phyloP scores from a whole-genome alignment of 2,329 filamentous ascomycete genomes.

The Pseudonectria buxi region DNA sequence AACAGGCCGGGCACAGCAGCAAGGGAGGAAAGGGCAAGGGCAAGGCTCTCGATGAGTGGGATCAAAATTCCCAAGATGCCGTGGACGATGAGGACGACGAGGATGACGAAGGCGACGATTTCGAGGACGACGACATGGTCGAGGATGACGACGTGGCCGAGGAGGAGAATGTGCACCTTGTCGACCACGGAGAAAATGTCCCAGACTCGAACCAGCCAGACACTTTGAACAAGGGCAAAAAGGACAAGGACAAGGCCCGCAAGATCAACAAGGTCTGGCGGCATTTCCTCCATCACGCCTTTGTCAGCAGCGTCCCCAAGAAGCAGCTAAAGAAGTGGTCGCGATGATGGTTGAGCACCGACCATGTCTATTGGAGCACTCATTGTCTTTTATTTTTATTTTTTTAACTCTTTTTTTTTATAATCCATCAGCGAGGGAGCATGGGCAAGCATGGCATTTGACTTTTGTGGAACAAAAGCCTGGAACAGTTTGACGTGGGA shows the following conservation, averaged over 20 bases:
- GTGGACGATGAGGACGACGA: conserved; percentile 23
- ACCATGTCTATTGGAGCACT: not conserved
- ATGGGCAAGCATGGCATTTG: too few relatives aligned
- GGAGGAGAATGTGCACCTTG: conserved; percentile 14
- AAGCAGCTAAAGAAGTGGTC: conserved; percentile 54
- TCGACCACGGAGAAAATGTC: conserved; percentile 20
- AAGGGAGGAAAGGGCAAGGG: conserved; percentile 11
- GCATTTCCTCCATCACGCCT: conserved; percentile 70
- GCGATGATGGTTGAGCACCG: not conserved
- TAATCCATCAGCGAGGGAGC: too few relatives aligned
- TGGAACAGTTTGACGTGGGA: too few relatives aligned
- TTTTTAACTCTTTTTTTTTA: not conserved
- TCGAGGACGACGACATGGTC: conserved; percentile 17
- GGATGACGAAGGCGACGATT: conserved; percentile 15
- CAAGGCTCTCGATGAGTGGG: conserved; percentile 12
- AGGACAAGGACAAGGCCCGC: conserved; percentile 44
- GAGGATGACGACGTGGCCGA: conserved; percentile 22
- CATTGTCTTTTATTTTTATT: not conserved
- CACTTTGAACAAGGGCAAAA: conserved; percentile 37
- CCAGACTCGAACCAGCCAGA: conserved; percentile 32
- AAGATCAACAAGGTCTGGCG: conserved; percentile 65
- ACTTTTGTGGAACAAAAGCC: too few relatives aligned
- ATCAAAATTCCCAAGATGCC: conserved; percentile 8
- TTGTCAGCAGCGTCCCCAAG: conserved; percentile 64
- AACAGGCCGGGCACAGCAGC: conserved; percentile 12